Conservation (phyloP, 805 yeast species). For the Aciculoconidium aculeatum region DNA sequence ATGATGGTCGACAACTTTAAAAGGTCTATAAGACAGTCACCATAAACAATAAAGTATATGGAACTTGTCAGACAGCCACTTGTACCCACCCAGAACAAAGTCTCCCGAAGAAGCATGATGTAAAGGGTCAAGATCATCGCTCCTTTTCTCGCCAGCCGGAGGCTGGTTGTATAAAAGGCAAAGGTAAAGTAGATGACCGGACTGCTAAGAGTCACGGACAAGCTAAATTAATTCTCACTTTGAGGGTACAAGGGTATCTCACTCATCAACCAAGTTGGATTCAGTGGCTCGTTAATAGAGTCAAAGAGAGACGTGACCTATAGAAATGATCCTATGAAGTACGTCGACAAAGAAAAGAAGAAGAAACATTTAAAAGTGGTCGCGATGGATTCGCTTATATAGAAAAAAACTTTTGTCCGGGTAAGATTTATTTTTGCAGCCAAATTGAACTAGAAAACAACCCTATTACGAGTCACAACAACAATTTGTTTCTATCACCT, state of each 20-base stretch:
- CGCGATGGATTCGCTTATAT: no score
- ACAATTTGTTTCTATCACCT: no score
- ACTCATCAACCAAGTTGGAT: constrained; percentile 99
- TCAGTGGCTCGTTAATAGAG: constrained; percentile 99
- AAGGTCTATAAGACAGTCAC: constrained; percentile 29
- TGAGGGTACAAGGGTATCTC: constrained; percentile 58
- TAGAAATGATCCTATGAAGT: constrained; percentile 99
- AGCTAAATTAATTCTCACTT: constrained; percentile 42
- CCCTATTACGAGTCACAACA: no score
- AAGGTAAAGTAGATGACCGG: constrained; percentile 64
- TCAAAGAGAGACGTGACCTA: constrained; percentile 99
- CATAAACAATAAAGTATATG: constrained; percentile 20
- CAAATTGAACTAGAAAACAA: no score
- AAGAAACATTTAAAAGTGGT: no score
- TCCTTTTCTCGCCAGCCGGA: constrained; percentile 50
- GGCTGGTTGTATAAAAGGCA: constrained; percentile 19
- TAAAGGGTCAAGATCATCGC: constrained; percentile 99
- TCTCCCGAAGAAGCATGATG: constrained; percentile 83
- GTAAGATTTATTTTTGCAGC: no score
- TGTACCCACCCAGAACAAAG: constrained; percentile 86
- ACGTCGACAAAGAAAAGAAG: constrained; percentile 81
- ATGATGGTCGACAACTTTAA: constrained; percentile 38
- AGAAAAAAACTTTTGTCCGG: no score
- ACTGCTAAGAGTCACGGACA: constrained; percentile 85
- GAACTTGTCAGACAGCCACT: constrained; percentile 99